Conservation (phyloP, 345 rosid species). For the Rhodamnia rubescens region DNA sequence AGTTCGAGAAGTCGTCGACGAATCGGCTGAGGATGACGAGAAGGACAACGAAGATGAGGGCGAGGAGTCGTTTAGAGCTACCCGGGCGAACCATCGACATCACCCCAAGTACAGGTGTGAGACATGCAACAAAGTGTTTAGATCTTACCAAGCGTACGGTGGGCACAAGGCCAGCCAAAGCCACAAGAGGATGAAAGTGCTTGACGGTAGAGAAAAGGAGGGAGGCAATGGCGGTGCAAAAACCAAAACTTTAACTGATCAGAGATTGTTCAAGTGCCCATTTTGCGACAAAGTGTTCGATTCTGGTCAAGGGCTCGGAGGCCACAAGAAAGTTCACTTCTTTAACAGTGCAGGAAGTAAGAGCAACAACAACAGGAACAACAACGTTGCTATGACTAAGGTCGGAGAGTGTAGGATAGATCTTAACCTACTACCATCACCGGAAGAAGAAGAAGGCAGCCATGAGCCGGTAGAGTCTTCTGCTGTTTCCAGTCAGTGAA, state of each 20-base stretch:
- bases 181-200: constrained; percentile 3
- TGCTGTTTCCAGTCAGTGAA: not conserved
- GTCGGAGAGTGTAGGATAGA: not conserved
- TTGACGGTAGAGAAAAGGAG: not conserved
- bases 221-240: not conserved
- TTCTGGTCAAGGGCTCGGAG: constrained; percentile 34
- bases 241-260: not conserved
- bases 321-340: constrained; percentile 28
- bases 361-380: not conserved
- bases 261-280: constrained; percentile 11
- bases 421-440: constrained; percentile 1
- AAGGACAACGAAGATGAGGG: constrained; percentile 2
- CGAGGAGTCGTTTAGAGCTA: not conserved
- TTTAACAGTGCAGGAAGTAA: not conserved
- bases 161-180: constrained; percentile 17
- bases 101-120: constrained; percentile 5
- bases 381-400: not conserved
- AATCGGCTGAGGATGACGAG: not conserved
- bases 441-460: not conserved
- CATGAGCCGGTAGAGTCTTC: not conserved
- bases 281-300: constrained; percentile 19
- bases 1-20: not conserved
- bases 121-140: constrained; percentile 14
- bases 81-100: not conserved
- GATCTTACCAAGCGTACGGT: constrained; percentile 21